Evolutionary conservation across 129 eudicot genomes (phyloP).

Genomic region (Rutidosis leptorrhynchoides): DNA sequence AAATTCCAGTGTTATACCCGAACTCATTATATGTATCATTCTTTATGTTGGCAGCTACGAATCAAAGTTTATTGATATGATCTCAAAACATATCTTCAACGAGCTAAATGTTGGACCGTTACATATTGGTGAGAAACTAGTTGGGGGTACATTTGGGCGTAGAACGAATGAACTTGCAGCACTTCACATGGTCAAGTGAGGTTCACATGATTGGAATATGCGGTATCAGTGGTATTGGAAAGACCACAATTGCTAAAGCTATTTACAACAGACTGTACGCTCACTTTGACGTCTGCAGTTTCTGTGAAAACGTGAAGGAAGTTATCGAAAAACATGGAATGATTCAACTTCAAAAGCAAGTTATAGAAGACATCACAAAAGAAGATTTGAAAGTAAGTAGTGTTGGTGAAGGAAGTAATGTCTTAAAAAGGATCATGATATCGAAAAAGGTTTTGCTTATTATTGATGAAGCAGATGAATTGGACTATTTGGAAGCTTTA

Average conservation of each 20-base stretch:
- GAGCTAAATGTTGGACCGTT: slow-evolving; percentile 28
- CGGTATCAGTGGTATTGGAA: slow-evolving; percentile 33
- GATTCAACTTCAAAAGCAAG: slow-evolving; percentile 28
- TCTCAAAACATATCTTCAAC: slow-evolving; percentile 28
- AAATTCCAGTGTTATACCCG: background rate
- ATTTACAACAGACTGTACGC: slow-evolving; percentile 28
- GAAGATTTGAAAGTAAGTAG: slow-evolving; percentile 21
- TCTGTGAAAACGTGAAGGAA: slow-evolving; percentile 26
- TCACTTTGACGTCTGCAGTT: slow-evolving; percentile 25
- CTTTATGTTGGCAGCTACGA: slow-evolving; percentile 23
- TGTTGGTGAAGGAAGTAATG: slow-evolving; percentile 33
- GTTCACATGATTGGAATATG: slow-evolving; percentile 36
- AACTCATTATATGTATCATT: background rate
- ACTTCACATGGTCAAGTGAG: slow-evolving; percentile 14
- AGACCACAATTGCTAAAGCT: slow-evolving; percentile 31
- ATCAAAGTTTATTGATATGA: slow-evolving; percentile 35
- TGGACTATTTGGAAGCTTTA: slow-evolving; percentile 26
- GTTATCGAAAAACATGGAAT: slow-evolving; percentile 15
- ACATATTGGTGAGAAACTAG: slow-evolving; percentile 31
- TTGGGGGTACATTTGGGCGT: slow-evolving; percentile 28
- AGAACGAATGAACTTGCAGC: slow-evolving; percentile 24
- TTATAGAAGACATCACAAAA: slow-evolving; percentile 28
- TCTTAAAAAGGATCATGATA: slow-evolving; percentile 15
- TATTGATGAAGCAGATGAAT: slow-evolving; percentile 30
- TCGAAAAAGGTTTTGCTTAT: slow-evolving; percentile 23